phyloP scores from a whole-genome alignment of 495 filamentous ascomycete genomes.

The Penicillium mononematosum region DNA sequence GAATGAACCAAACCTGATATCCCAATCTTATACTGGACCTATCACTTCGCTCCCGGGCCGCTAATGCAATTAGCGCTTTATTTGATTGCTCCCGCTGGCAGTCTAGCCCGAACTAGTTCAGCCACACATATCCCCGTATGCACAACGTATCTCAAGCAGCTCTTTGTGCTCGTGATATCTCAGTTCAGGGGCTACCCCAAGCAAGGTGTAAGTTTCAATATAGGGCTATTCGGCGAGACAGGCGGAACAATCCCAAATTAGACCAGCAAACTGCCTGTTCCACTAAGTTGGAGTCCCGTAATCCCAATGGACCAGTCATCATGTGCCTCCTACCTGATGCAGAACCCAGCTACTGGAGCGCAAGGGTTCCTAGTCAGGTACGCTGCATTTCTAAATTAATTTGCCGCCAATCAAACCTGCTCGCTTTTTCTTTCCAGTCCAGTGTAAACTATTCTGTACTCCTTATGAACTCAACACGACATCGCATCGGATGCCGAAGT shows the following conservation, averaged over 20 bases:
- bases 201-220: conserved; percentile 1
- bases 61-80: background rate
- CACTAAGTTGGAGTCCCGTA: background rate
- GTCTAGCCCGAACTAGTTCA: conserved; percentile 1
- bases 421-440: background rate
- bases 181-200: background rate
- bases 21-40: background rate
- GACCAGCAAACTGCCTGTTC: background rate
- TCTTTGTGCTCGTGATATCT: conserved; percentile 1
- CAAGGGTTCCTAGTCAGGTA: background rate
- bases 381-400: background rate
- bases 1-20: conserved; percentile 2
- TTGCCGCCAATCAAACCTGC: background rate
- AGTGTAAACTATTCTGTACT: background rate
- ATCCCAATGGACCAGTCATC: background rate
- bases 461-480: background rate
- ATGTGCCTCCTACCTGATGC: background rate
- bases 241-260: background rate
- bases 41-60: background rate
- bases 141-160: background rate
- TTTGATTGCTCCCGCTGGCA: background rate
- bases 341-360: background rate
- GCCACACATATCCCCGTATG: background rate
- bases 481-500: background rate
- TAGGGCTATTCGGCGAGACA: background rate